A percentile compares a stretch with the other conserved stretches of the same genome.
Conservation (phyloP, 441 rosid genomes). For the Eutrema salsugineum region DNA sequence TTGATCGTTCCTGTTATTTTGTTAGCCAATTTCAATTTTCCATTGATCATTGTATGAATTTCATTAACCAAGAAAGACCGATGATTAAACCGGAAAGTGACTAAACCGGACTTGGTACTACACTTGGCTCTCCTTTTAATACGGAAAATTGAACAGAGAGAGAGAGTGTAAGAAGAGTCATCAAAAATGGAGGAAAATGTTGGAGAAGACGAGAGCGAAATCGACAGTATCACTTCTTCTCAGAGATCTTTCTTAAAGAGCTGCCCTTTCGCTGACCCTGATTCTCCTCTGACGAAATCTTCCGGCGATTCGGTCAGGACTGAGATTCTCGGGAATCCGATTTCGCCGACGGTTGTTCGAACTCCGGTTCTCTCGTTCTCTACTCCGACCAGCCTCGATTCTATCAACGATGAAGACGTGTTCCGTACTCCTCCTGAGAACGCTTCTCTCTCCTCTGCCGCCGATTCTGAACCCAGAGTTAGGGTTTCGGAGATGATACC, state of each 20-base stretch:
- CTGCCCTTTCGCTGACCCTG: constrained; percentile 3
- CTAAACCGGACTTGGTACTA: not conserved
- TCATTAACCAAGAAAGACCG: not conserved
- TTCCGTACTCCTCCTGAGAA: constrained; percentile 29
- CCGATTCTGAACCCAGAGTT: constrained; percentile 1
- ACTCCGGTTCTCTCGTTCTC: constrained; percentile 13
- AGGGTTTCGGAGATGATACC: not conserved
- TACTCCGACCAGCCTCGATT: constrained; percentile 13
- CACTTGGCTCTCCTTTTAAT: not conserved
- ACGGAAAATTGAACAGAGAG: not conserved
- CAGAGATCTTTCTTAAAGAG: not conserved
- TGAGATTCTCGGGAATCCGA: not conserved
- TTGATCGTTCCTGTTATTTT: too few relatives aligned
- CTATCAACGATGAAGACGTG: constrained; percentile 12
- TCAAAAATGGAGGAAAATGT: constrained; percentile 13
- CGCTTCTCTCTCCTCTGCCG: constrained; percentile 18
- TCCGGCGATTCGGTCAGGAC: not conserved
- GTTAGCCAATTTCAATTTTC: too few relatives aligned
- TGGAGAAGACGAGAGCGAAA: constrained; percentile 3
- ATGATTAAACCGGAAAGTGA: not conserved
- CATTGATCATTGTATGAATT: too few relatives aligned
- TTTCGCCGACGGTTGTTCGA: not conserved
- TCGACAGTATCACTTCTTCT: constrained; percentile 22
- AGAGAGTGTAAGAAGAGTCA: not conserved
- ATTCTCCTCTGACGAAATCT: not conserved